phyloP scores from a whole-genome alignment of 257 asterid genomes.

The Solanum sparsipilum region DNA sequence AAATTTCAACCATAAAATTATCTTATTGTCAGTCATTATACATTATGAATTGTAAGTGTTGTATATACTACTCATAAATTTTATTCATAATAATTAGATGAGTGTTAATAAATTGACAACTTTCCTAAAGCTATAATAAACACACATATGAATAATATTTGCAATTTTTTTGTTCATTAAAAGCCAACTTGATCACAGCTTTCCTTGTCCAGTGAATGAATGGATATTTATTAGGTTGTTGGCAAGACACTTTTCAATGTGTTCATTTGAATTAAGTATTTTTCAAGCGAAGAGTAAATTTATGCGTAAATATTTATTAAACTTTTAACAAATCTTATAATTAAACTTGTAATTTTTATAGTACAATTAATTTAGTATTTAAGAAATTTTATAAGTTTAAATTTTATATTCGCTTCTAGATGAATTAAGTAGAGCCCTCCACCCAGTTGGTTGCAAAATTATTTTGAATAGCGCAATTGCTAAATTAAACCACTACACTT shows the following conservation, averaged over 20 bases:
- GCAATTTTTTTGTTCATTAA: background rate
- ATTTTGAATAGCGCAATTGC: background rate
- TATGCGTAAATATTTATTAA: no score
- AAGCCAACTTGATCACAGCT: background rate
- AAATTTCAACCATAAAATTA: background rate
- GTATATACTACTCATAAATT: background rate
- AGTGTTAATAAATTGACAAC: no score
- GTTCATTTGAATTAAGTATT: no score
- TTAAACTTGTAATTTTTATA: no score
- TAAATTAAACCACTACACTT: background rate
- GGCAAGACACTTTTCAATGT: background rate
- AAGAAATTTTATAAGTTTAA: background rate
- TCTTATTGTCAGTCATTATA: no score
- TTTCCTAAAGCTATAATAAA: background rate
- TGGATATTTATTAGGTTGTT: background rate
- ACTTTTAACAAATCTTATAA: no score
- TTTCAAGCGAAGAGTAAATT: no score
- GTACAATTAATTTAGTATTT: no score
- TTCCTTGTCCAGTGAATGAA: background rate
- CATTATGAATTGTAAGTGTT: background rate
- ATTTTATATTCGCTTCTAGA: background rate
- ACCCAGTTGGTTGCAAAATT: background rate
- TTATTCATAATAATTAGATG: no score
- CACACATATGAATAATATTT: background rate
- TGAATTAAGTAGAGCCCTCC: background rate